Evolutionary conservation across 2,329 filamentous ascomycete genomes (phyloP).

Genomic region (Epichloe uncinata): DNA sequence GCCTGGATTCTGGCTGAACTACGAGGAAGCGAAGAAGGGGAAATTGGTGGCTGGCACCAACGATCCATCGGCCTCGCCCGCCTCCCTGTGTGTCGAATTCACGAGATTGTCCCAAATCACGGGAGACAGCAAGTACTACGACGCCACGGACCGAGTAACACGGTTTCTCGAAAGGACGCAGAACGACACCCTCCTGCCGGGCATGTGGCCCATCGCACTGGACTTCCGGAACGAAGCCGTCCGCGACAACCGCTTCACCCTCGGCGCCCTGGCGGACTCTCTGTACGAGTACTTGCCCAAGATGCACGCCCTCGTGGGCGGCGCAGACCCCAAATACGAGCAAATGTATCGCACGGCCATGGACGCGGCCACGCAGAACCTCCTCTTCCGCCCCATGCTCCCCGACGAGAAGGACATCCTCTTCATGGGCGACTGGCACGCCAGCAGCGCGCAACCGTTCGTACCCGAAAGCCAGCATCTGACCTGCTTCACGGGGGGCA

Average conservation of each 20-base stretch:
- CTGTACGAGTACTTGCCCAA: slow-evolving; percentile 50
- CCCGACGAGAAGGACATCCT: slow-evolving; percentile 49
- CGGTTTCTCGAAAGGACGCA: slow-evolving; percentile 56
- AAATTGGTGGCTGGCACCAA: slow-evolving; percentile 35
- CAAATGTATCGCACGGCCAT: slow-evolving; percentile 52
- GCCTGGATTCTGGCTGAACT: slow-evolving; percentile 35
- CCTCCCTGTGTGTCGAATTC: slow-evolving; percentile 67
- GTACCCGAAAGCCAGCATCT: slow-evolving; percentile 18
- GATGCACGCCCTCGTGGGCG: slow-evolving; percentile 53
- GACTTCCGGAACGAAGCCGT: slow-evolving; percentile 44
- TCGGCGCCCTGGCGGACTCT: slow-evolving; percentile 43
- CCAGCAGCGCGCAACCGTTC: slow-evolving; percentile 12
- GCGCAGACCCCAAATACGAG: slow-evolving; percentile 44
- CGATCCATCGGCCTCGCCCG: slow-evolving; percentile 34
- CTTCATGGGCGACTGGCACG: slow-evolving; percentile 18
- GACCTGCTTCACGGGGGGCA: slow-evolving; percentile 55
- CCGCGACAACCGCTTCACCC: slow-evolving; percentile 30
- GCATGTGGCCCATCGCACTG: slow-evolving; percentile 61
- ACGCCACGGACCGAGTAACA: slow-evolving; percentile 62
- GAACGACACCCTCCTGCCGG: slow-evolving; percentile 55
- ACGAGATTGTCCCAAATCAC: slow-evolving; percentile 62
- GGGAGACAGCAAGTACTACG: slow-evolving; percentile 59
- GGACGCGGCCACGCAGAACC: slow-evolving; percentile 44
- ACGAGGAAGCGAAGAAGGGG: slow-evolving; percentile 24
- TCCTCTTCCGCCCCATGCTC: slow-evolving; percentile 60